phyloP scores from a whole-genome alignment of 2,329 filamentous ascomycete species.

The Scedosporium apiospermum region DNA sequence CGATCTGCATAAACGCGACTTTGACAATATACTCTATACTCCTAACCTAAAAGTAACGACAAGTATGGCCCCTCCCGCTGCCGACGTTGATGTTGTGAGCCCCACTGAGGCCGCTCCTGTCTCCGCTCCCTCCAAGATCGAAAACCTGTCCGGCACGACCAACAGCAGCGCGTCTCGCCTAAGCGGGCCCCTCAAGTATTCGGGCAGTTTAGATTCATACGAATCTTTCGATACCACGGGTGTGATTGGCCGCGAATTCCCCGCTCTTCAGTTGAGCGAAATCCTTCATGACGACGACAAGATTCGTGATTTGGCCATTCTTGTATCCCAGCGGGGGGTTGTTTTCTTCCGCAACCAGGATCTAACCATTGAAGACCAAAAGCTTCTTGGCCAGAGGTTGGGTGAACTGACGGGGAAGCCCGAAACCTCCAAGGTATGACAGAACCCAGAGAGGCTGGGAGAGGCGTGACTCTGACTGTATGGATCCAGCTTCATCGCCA shows the following conservation, averaged over 20 bases:
- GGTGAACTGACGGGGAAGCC: constrained; percentile 51
- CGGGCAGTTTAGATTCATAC: constrained; percentile 40
- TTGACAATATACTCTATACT: background rate
- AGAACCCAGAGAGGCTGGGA: constrained; percentile 31
- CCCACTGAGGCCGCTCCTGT: constrained; percentile 9
- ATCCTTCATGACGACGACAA: constrained; percentile 20
- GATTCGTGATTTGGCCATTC: constrained; percentile 21
- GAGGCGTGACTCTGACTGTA: background rate
- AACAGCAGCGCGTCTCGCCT: constrained; percentile 9
- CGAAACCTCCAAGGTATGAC: constrained; percentile 34
- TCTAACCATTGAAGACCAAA: constrained; percentile 53
- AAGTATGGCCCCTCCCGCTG: constrained; percentile 18
- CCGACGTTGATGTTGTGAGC: constrained; percentile 14
- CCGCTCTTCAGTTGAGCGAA: constrained; percentile 25
- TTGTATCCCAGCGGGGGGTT: constrained; percentile 59
- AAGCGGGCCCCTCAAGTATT: constrained; percentile 33
- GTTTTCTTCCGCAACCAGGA: constrained; percentile 60
- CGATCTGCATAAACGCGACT: background rate
- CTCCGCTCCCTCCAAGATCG: constrained; percentile 3
- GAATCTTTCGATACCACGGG: constrained; percentile 52
- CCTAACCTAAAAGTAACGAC: background rate
- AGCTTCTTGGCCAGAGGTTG: constrained; percentile 51
- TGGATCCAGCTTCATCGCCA: constrained; percentile 29
- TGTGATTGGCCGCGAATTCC: constrained; percentile 51
- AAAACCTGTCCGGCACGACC: constrained; percentile 8